Evolutionary conservation across 176 grass and related monocot species (phyloP).

Genomic region (Poa pratensis): DNA sequence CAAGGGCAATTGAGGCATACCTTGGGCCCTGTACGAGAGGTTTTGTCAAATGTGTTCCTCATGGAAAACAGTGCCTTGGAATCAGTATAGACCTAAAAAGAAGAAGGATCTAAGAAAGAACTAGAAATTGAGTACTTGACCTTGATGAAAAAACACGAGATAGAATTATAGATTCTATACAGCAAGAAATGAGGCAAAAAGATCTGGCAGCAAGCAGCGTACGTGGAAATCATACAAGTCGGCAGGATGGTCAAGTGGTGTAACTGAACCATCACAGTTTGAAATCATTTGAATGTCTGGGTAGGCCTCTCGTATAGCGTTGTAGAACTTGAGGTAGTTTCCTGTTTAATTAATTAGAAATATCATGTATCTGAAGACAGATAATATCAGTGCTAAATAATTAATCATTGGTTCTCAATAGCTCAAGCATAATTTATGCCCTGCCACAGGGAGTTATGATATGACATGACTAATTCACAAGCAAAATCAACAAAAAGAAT

Average conservation of each 20-base stretch:
- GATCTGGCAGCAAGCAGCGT: constrained; percentile 37
- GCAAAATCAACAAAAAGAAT: neutral
- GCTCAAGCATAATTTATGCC: neutral
- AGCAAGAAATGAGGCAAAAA: neutral
- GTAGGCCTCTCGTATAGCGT: constrained; percentile 76
- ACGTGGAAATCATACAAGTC: constrained; percentile 94
- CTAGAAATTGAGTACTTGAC: neutral
- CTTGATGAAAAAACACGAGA: constrained; percentile 9
- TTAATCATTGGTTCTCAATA: neutral
- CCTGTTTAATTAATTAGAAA: constrained; percentile 53
- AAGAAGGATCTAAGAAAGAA: constrained; percentile 9
- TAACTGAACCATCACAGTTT: constrained; percentile 80
- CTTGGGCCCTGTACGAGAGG: constrained; percentile 81
- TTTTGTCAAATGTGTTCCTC: constrained; percentile 64
- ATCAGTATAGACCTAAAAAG: constrained; percentile 75
- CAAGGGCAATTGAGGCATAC: constrained; percentile 46
- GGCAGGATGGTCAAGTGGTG: constrained; percentile 81
- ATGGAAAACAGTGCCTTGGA: constrained; percentile 73
- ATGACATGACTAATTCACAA: neutral
- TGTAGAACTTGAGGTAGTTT: constrained; percentile 89
- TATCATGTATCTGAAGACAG: constrained; percentile 16
- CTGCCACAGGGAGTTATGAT: constrained; percentile 17
- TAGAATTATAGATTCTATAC: neutral
- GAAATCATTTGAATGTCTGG: constrained; percentile 93
- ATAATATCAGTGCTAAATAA: neutral